A percentile compares a stretch with the other conserved stretches of the same genome.
Evolutionary conservation across 495 filamentous ascomycete species (phyloP).

Genomic region (Penicillium manginii): DNA sequence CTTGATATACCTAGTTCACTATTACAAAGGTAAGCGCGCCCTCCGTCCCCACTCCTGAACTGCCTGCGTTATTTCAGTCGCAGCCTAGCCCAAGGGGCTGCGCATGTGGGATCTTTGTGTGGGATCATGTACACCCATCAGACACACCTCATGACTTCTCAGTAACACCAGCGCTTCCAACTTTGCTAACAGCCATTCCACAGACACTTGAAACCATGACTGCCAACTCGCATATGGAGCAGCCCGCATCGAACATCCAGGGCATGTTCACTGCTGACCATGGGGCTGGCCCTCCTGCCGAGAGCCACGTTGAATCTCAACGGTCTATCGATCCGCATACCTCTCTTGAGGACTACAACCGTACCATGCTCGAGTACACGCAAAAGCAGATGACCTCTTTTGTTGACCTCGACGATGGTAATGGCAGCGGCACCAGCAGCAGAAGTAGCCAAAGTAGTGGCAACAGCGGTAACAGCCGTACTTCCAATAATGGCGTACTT

Average conservation of each 20-base stretch:
- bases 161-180: neutral
- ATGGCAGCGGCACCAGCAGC: constrained; percentile 21
- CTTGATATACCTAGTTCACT: constrained; percentile 8
- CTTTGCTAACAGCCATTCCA: neutral
- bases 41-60: neutral
- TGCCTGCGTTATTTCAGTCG: neutral
- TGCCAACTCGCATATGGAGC: constrained; percentile 26
- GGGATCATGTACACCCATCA: neutral
- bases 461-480: constrained; percentile 35
- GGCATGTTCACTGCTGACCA: constrained; percentile 28
- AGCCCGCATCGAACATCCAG: constrained; percentile 20
- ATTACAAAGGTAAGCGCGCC: constrained; percentile 13
- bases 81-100: neutral
- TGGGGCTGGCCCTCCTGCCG: constrained; percentile 23
- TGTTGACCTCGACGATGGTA: constrained; percentile 34
- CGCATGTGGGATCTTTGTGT: neutral
- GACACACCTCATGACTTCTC: neutral
- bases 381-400: constrained; percentile 49
- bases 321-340: constrained; percentile 31
- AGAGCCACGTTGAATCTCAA: constrained; percentile 25
- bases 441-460: constrained; percentile 42
- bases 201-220: constrained; percentile 29
- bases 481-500: constrained; percentile 23
- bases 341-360: constrained; percentile 50
- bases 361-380: constrained; percentile 50